Percentiles rank a stretch among this genome's conserved stretches.
These are phyloP conservation scores for Hygrophorus pudorinus DNA, from an alignment of 768 basidiomycete genomes.

Conservation along the genomic window DNA sequence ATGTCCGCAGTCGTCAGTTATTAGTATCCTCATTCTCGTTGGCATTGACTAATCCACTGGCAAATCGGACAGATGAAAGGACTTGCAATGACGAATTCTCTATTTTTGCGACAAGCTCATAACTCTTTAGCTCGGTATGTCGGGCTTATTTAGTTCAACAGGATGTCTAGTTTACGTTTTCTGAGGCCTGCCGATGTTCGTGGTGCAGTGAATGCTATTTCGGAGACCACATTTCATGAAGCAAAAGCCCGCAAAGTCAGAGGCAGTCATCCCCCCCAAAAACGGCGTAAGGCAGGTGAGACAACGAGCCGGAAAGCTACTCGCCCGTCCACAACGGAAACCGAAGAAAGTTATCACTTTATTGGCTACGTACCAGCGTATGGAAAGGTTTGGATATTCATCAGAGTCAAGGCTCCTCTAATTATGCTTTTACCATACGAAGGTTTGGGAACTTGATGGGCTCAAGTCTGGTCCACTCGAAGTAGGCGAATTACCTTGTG, in stretches of 20 bases:
- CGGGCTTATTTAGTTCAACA: neutral
- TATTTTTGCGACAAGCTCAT: constrained; percentile 42
- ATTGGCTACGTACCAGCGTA: constrained; percentile 54
- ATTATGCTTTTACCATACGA: no score
- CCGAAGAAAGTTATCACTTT: constrained; percentile 51
- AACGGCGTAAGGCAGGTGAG: constrained; percentile 11
- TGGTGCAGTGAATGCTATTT: constrained; percentile 36
- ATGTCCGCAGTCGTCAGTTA: constrained; percentile 49
- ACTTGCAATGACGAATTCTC: constrained; percentile 48
- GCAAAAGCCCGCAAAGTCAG: no score
- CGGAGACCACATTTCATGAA: constrained; percentile 32
- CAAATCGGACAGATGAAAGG: constrained; percentile 44
- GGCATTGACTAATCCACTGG: neutral
- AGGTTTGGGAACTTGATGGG: constrained; percentile 65
- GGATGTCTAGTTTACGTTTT: constrained; percentile 4
- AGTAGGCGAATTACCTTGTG: constrained; percentile 42
- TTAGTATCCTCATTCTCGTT: constrained; percentile 1
- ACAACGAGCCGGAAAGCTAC: constrained; percentile 29
- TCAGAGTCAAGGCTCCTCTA: no score
- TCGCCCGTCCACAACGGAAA: no score
- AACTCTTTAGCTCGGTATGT: constrained; percentile 51
- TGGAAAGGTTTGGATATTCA: no score
- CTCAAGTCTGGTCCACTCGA: constrained; percentile 53
- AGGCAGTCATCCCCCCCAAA: no score
- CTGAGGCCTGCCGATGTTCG: constrained; percentile 48